These are phyloP conservation scores for Saccharomycopsis microspora DNA, from an alignment of 805 yeast species.

Conservation along the genomic window DNA sequence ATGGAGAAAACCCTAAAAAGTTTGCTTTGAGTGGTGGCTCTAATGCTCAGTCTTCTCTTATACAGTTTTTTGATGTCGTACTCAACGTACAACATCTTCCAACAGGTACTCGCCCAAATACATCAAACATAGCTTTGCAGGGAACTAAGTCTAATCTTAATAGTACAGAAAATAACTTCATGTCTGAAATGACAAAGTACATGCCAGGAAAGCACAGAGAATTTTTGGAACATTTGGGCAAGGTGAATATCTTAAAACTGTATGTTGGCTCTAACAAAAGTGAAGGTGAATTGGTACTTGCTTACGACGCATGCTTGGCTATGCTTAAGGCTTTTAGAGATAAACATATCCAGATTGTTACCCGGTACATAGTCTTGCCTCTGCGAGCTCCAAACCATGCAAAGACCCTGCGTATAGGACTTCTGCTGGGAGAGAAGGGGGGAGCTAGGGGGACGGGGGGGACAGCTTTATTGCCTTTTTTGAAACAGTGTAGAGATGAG, in stretches of 20 bases:
- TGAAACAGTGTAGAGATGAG: constrained; percentile 93
- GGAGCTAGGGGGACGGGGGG: constrained; percentile 88
- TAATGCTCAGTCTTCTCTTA: constrained; percentile 84
- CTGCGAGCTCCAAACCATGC: constrained; percentile 52
- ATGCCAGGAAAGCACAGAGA: constrained; percentile 85
- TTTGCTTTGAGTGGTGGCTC: constrained; percentile 70
- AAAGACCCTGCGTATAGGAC: constrained; percentile 54
- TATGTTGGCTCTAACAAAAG: constrained; percentile 35
- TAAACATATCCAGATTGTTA: constrained; percentile 86
- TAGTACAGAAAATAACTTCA: constrained; percentile 35
- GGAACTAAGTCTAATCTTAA: constrained; percentile 19
- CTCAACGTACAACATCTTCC: constrained; percentile 70
- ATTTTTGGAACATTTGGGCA: constrained; percentile 51
- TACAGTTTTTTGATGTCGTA: constrained; percentile 75
- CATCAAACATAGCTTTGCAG: constrained; percentile 3
- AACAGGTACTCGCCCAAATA: constrained; percentile 47
- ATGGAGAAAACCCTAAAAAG: constrained; percentile 19
- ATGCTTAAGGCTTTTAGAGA: constrained; percentile 84
- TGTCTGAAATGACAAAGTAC: constrained; percentile 74
- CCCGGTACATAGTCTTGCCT: constrained; percentile 75
- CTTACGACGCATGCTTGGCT: constrained; percentile 84
- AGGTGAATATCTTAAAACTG: constrained; percentile 48
- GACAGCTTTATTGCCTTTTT: constrained; percentile 78
- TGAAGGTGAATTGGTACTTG: constrained; percentile 44
- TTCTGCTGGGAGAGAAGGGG: constrained; percentile 41